Conservation (phyloP, 306 rosid genomes). For the barrel medic (Medicago truncatula) region DNA sequence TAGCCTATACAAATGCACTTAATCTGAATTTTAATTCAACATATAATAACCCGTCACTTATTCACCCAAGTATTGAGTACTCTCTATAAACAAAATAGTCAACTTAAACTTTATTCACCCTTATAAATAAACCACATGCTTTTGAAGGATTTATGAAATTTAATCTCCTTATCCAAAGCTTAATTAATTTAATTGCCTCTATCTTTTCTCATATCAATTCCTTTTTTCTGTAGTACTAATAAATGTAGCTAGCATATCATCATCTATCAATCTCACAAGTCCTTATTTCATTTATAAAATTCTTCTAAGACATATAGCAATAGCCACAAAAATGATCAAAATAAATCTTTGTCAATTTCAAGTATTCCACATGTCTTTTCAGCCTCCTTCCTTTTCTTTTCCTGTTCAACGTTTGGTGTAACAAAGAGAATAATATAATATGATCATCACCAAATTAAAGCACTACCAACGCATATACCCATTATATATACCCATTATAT, state of each 20-base stretch:
- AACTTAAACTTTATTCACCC: not conserved
- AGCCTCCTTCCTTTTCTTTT: slow-evolving; percentile 45
- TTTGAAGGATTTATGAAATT: not conserved
- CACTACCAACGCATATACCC: slow-evolving; percentile 38
- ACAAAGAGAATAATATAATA: slow-evolving; percentile 45
- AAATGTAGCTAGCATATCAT: slow-evolving; percentile 24
- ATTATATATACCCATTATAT: no score
- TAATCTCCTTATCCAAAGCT: not conserved
- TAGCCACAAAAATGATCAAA: slow-evolving; percentile 44
- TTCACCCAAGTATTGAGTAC: no score
- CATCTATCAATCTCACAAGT: slow-evolving; percentile 50
- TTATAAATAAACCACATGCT: not conserved
- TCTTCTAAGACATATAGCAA: slow-evolving; percentile 39
- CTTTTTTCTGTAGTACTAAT: not conserved
- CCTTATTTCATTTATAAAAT: slow-evolving; percentile 53
- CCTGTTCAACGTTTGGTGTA: slow-evolving; percentile 47
- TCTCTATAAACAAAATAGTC: no score
- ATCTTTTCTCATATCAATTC: not conserved
- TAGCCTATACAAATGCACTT: no score
- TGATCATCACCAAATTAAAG: slow-evolving; percentile 38
- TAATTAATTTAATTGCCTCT: not conserved
- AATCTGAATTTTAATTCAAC: no score
- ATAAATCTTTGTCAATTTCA: slow-evolving; percentile 32
- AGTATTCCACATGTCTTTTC: slow-evolving; percentile 57
- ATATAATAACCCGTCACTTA: no score